phyloP scores from a whole-genome alignment of 1,284 basidiomycete genomes.

The Blastosporella zonata region DNA sequence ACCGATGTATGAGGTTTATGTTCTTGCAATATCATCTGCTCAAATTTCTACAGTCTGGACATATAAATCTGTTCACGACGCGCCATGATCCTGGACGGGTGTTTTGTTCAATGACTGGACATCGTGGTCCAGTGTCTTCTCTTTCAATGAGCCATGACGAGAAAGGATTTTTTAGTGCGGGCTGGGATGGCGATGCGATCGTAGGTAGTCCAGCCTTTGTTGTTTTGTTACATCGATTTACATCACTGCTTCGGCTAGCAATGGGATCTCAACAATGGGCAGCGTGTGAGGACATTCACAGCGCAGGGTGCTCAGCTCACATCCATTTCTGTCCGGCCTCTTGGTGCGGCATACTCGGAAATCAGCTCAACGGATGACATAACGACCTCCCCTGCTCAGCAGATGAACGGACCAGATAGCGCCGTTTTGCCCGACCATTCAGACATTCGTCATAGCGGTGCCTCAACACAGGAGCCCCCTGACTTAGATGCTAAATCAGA shows the following conservation, averaged over 20 bases:
- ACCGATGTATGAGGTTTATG: conserved; percentile 62
- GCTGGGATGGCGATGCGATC: conserved; percentile 91
- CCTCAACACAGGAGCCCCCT: conserved; percentile 3
- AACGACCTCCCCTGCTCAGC: conserved; percentile 8
- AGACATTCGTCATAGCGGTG: background rate
- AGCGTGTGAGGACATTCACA: conserved; percentile 73
- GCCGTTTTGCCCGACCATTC: background rate
- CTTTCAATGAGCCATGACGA: conserved; percentile 80
- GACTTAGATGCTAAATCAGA: conserved; percentile 72
- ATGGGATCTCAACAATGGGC: conserved; percentile 97
- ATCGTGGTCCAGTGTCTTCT: conserved; percentile 84
- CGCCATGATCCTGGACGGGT: conserved; percentile 88
- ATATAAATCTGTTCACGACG: conserved; percentile 89
- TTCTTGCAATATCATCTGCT: background rate
- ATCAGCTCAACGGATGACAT: conserved; percentile 27
- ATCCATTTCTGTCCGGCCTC: conserved; percentile 76
- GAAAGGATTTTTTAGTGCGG: conserved; percentile 84
- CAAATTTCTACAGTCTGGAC: conserved; percentile 56
- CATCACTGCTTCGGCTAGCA: conserved; percentile 51
- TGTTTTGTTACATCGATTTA: conserved; percentile 3
- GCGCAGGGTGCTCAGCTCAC: conserved; percentile 88
- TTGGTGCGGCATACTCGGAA: conserved; percentile 38
- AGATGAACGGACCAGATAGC: background rate
- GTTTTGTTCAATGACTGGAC: conserved; percentile 71
- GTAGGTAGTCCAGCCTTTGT: conserved; percentile 54